Percentiles rank a stretch among this genome's conserved stretches.
Conservation (phyloP, 2,329 filamentous ascomycete genomes). For the Diaporthe longicolla region DNA sequence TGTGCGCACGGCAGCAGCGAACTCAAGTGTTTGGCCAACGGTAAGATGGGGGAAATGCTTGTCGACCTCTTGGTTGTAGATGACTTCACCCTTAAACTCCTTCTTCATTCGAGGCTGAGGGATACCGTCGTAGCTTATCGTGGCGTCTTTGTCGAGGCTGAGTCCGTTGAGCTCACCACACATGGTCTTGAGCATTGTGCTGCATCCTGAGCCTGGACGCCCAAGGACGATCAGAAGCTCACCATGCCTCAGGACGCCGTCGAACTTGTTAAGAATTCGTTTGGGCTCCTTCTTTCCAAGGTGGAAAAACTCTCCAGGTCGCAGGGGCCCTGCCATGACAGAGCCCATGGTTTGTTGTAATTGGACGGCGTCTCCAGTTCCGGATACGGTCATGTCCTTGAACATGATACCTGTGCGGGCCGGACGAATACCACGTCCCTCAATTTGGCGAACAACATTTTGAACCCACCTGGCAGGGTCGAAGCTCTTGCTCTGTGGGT, state of each 20-base stretch:
- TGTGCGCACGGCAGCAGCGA: constrained; percentile 78
- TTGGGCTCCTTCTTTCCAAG: constrained; percentile 62
- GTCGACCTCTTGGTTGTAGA: constrained; percentile 84
- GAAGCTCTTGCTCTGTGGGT: constrained; percentile 57
- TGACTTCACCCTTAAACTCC: constrained; percentile 75
- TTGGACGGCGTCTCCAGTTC: constrained; percentile 76
- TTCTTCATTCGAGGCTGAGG: constrained; percentile 65
- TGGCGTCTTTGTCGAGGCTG: constrained; percentile 62
- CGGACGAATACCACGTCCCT: constrained; percentile 68
- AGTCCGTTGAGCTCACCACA: constrained; percentile 73
- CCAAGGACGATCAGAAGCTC: constrained; percentile 80
- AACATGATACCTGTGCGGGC: constrained; percentile 73
- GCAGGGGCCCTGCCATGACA: constrained; percentile 69
- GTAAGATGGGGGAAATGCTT: constrained; percentile 84
- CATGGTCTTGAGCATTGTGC: constrained; percentile 74
- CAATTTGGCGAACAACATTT: constrained; percentile 58
- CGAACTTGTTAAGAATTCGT: constrained; percentile 74
- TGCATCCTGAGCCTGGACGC: constrained; percentile 75
- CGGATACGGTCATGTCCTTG: constrained; percentile 75
- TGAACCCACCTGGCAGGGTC: constrained; percentile 59
- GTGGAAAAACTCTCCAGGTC: constrained; percentile 68
- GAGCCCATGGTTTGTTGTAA: constrained; percentile 77
- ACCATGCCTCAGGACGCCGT: constrained; percentile 74
- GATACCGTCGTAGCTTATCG: constrained; percentile 76
- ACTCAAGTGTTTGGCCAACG: constrained; percentile 80